A percentile compares a stretch with the other conserved stretches of the same genome.
These are phyloP conservation scores for Exobasidium cylindrosporum DNA, from an alignment of 1,284 basidiomycete species.

Conservation along the genomic window DNA sequence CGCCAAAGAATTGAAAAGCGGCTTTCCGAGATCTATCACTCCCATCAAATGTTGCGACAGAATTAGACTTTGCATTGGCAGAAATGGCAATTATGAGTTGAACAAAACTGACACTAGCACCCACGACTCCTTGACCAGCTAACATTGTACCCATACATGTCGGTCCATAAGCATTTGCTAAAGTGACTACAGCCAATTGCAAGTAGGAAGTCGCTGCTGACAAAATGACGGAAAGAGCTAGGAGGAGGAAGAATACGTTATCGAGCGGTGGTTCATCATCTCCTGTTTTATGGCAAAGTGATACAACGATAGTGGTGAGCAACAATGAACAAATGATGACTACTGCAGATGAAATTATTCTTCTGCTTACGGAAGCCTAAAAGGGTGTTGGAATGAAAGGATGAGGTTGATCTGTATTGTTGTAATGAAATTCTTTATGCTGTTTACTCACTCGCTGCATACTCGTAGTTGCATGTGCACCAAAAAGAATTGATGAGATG, in stretches of 20 bases:
- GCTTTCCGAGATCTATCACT: not conserved
- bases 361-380: conserved; percentile 1
- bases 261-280: not conserved
- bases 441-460: conserved; percentile 15
- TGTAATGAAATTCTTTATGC: too few species aligned
- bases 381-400: too few species aligned
- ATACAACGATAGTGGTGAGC: conserved; percentile 26
- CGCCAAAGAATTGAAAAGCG: conserved; percentile 10
- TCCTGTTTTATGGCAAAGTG: conserved; percentile 1
- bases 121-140: conserved; percentile 44
- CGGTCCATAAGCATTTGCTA: conserved; percentile 42
- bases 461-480: conserved; percentile 24
- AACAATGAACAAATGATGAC: conserved; percentile 15
- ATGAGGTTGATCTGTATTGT: too few species aligned
- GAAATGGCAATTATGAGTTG: conserved; percentile 35
- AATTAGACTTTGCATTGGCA: not conserved
- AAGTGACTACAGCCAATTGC: conserved; percentile 46
- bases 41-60: conserved; percentile 16
- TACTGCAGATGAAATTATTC: conserved; percentile 7
- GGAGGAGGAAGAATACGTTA: not conserved
- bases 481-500: conserved; percentile 39
- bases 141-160: conserved; percentile 46
- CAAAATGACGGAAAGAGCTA: conserved; percentile 22
- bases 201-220: conserved; percentile 40
- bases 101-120: conserved; percentile 36